Base-by-base conservation (phyloP, 495 filamentous ascomycete genomes). In the Cercophora scortea region DNA sequence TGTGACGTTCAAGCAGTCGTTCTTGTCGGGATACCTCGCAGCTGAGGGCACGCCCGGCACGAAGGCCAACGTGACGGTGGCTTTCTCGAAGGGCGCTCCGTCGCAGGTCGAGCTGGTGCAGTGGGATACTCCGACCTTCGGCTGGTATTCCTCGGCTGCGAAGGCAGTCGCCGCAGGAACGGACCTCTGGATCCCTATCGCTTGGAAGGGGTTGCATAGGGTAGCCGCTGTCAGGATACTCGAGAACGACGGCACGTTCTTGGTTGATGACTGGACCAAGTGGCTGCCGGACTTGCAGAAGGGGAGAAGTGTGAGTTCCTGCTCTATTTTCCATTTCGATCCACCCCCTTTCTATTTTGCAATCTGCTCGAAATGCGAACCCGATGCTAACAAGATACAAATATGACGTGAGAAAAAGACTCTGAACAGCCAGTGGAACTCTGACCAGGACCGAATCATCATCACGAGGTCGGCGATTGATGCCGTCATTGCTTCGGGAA, bases 241-340 rank as follows among this genome's bases (percentile, higher is more conserved):
- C 4, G 69, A 65, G n/a, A 58, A 53, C 3, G 75, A 76, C 53
- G 76, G 77, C 1, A 64, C 56, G 16, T 77, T 72, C 51, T 56
- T 85, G 33, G 68, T 78, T 13, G 82, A 84, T 57, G 69, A 73
- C 34, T 85, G 79, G 79, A 84, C 80, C 0, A 53, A 70, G 51
- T 83, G 66, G 13, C 61, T 82, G 8, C 78, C 79, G 1, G 69
- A 73, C 15, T 60, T 85, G 17, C 80, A 84, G 51, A 64, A 77
- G 53, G 79, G 68, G 0, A 50, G 63, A 38, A 62, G 58, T 7
- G 55, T 53, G 45, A 52, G 55, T 44, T 12, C 11, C n/a, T n/a
- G 12, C 16, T 16, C 12, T 9, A 2, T 36, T 7, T 34, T 0
- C 12, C 1, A 17, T 40, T 19, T 6, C 16, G 11, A 9, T 15